Percentiles rank a stretch among this genome's conserved stretches.
Conservation (phyloP, 495 filamentous ascomycete genomes). For the Penicillium canariense region DNA sequence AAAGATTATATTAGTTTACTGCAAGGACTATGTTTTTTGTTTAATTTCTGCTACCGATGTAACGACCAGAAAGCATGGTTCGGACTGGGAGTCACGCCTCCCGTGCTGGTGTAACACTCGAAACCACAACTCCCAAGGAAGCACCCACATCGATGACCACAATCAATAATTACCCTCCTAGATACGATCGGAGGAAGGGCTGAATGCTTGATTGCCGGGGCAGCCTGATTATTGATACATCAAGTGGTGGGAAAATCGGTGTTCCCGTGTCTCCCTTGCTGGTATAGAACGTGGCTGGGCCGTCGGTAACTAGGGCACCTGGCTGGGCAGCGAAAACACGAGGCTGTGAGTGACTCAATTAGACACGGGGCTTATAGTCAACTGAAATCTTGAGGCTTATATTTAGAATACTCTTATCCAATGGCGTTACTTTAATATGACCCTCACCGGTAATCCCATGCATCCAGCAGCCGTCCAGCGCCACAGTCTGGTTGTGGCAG, state of each 20-base stretch:
- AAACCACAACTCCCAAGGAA: neutral
- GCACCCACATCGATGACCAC: neutral
- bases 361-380: neutral
- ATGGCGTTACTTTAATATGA: too few relatives aligned
- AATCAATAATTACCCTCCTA: constrained; percentile 11
- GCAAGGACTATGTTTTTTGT: neutral
- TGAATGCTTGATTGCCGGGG: neutral
- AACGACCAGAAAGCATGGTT: neutral
- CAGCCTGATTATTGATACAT: neutral
- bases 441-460: too few relatives aligned
- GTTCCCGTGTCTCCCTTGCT: constrained; percentile 21
- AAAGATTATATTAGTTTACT: neutral
- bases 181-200: neutral
- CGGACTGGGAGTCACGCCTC: neutral
- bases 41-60: neutral
- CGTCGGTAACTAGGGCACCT: neutral
- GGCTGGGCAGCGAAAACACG: constrained; percentile 15
- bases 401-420: too few relatives aligned
- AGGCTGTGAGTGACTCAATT: constrained; percentile 3
- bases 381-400: neutral
- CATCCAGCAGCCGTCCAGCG: too few relatives aligned
- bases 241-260: neutral
- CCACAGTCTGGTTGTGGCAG: too few relatives aligned
- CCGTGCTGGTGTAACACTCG: neutral
- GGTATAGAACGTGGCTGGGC: constrained; percentile 20